These are phyloP conservation scores for Rhazya stricta DNA, from an alignment of 257 asterid genomes.

Conservation along the genomic window DNA sequence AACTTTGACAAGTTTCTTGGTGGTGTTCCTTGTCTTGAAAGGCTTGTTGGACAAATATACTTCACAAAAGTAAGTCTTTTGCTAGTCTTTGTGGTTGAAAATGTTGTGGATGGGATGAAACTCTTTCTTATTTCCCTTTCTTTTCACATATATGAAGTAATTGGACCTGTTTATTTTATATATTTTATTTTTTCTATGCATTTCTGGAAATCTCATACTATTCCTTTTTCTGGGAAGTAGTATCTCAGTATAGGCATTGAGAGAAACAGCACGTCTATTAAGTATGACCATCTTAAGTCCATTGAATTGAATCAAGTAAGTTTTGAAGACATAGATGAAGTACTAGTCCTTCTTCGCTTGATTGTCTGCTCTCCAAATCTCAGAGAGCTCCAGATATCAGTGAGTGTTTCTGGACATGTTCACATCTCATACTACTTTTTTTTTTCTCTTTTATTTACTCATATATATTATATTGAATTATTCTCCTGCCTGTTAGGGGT, in stretches of 20 bases:
- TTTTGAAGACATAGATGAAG: constrained; percentile 76
- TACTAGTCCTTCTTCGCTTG: constrained; percentile 63
- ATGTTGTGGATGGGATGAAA: background rate
- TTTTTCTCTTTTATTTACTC: background rate
- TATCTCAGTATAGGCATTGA: constrained; percentile 64
- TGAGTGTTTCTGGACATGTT: constrained; percentile 30
- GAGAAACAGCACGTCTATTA: constrained; percentile 34
- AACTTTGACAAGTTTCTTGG: constrained; percentile 77
- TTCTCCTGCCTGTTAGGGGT: constrained; percentile 36
- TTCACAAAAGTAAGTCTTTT: constrained; percentile 67
- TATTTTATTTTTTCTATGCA: background rate
- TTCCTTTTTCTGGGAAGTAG: constrained; percentile 34
- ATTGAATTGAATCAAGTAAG: constrained; percentile 79
- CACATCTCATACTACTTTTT: background rate
- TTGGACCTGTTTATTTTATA: background rate
- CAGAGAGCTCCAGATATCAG: constrained; percentile 64
- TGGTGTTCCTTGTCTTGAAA: constrained; percentile 72
- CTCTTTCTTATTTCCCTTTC: background rate
- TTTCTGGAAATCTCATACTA: background rate
- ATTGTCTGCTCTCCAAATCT: constrained; percentile 66
- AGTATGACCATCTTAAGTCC: constrained; percentile 48
- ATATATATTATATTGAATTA: background rate
- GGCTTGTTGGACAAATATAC: constrained; percentile 71
- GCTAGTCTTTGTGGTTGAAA: background rate
- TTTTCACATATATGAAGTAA: background rate